Evolutionary conservation across 257 asterid species (phyloP), one percentile per base, ranked within the genome.

Genomic region (Solanum pimpinellifolium): DNA sequence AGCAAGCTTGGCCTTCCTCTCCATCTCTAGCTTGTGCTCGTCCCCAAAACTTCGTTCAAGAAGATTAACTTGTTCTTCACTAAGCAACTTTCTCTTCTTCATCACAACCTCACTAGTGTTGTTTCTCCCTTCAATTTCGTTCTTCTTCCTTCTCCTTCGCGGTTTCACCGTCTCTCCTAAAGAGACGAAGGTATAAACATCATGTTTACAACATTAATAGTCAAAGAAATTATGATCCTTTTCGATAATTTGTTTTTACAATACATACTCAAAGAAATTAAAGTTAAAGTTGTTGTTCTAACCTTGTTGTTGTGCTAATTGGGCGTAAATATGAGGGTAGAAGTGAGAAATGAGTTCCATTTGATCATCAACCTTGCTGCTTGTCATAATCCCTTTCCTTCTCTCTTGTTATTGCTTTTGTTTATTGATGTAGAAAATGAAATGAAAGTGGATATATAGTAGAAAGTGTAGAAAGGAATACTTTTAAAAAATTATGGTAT

Each of bases 301-400:
- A 91, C 92, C 93, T 90, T 83, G 91, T 88, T 90, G 86, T 15
- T 92, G 92, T 47, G 84, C 70, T 46, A 89, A 56, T 35, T 90
- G 93, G 41, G 83, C 11, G 87, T 83, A 89, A 27, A 87, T 86
- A 11, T 86, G 91, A 12, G 92, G 91, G 85, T 90, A 90, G 89
- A 91, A 92, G 87, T 93, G 92, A 44, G 95, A 94, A 39, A 93
- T 74, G 42, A 95, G 92, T 14, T 73, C 69, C 93, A 91, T 88
- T 86, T 91, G 94, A 83, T 93, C 93, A 86, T 92, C 92, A 20
- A 85, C n/a, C 29, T 91, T 90, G 42, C 23, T 87, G 8, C 37
- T 46, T 72, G 83, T 76, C 49, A 33, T 83, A n/a, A 25, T 29
- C 18, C 31, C 11, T 59, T 20, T 10, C 27, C 25, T 69, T n/a